phyloP scores from a whole-genome alignment of 805 yeast genomes.

The Candida pini region DNA sequence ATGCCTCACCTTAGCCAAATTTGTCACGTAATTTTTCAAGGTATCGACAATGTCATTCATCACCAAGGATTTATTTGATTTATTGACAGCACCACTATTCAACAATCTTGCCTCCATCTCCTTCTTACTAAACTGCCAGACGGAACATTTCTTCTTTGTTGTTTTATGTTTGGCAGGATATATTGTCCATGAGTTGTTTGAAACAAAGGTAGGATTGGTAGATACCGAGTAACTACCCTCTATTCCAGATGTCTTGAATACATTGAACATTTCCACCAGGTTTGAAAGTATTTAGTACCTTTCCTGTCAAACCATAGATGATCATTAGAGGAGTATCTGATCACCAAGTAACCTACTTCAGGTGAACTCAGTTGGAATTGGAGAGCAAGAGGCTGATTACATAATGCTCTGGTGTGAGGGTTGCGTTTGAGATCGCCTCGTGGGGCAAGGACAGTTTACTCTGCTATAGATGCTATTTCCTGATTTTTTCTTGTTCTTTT shows the following conservation, averaged over 20 bases:
- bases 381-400: too few relatives aligned
- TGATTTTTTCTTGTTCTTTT: too few relatives aligned
- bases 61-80: conserved; percentile 42
- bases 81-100: conserved; percentile 43
- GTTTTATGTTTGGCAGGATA: conserved; percentile 75
- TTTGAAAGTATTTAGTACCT: too few relatives aligned
- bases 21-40: conserved; percentile 60
- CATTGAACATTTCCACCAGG: conserved; percentile 52
- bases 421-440: too few relatives aligned
- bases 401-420: too few relatives aligned
- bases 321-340: too few relatives aligned
- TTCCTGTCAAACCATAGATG: too few relatives aligned
- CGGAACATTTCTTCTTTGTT: conserved; percentile 62
- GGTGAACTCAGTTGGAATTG: too few relatives aligned
- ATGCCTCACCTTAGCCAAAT: conserved; percentile 77
- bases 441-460: too few relatives aligned
- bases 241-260: conserved; percentile 53
- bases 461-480: too few relatives aligned
- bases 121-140: conserved; percentile 81
- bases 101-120: conserved; percentile 54
- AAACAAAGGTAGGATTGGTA: conserved; percentile 58
- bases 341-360: too few relatives aligned
- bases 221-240: conserved; percentile 64
- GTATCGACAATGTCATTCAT: conserved; percentile 61
- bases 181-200: conserved; percentile 77